Base-by-base conservation (phyloP, 140 eudicot genomes). In the Flaveria floridana region DNA sequence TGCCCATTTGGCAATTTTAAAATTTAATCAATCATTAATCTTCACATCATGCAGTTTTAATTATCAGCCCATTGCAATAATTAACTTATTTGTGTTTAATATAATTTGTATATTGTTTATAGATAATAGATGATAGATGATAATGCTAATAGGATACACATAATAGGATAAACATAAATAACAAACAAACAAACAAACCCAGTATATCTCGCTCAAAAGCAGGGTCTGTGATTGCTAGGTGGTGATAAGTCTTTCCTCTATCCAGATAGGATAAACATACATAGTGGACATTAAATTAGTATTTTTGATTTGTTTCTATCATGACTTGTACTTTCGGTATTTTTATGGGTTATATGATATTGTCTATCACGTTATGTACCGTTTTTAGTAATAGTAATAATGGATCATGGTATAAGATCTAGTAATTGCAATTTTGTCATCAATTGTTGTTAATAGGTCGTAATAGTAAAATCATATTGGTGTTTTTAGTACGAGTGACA, bases 11-110 rank as follows among this genome's bases (percentile, higher is more conserved):
- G 8, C 76, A 3, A 26, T 77, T 42, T 57, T 56, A n/a, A 25
- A 34, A 57, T 16, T 48, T 69, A 41, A 65, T 70, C 57, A 78
- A 78, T 78, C 73, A 71, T 78, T 63, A 61, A 19, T 52, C 73
- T 30, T 47, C 77, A 21, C 15, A 61, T 59, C 78, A 73, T 21
- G 55, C 19, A 23, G 50, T 15, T 42, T 58, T 16, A 3, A 42
- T 20, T 73, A 18, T 56, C 39, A 39, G 41, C 39, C 5, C 14
- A 14, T 39, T 47, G 51, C 28, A 30, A 67, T 76, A 5, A 65
- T 19, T 34, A 52, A 20, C 1, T 37, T 52, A 37, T 66, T 13
- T 51, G 13, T 26, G 25, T 13, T 28, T 0, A 44, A 64, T 26
- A 47, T 50, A 44, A 28, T 28, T 6, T 12, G 7, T 1, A 42